Evolutionary conservation across 148 eudicot species (phyloP).

Genomic region (Tetragonia tetragonoides): DNA sequence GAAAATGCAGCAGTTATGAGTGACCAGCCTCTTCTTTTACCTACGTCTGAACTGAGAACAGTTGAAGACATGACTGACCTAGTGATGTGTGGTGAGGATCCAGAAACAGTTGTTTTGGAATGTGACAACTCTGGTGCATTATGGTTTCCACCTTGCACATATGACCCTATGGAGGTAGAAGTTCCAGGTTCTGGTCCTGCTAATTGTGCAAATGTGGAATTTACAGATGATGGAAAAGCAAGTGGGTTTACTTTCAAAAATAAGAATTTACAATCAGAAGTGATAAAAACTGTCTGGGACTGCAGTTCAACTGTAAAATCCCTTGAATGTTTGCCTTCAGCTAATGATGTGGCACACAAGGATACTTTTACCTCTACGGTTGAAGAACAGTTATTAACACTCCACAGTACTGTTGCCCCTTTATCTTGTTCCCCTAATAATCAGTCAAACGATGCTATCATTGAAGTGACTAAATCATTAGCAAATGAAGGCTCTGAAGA

Average conservation of each 20-base stretch:
- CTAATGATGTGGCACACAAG: constrained; percentile 12
- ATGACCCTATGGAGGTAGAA: constrained; percentile 4
- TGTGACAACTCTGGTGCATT: constrained; percentile 24
- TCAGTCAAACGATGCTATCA: constrained; percentile 21
- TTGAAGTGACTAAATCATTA: constrained; percentile 26
- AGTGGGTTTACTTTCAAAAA: neutral
- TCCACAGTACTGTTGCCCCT: constrained; percentile 18
- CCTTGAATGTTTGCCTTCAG: constrained; percentile 1
- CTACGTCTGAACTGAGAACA: constrained; percentile 19
- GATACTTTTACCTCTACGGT: constrained; percentile 12
- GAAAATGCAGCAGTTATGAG: neutral
- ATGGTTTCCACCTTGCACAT: constrained; percentile 10
- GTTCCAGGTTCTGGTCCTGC: constrained; percentile 19
- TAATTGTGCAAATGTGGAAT: constrained; percentile 1
- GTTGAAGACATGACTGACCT: constrained; percentile 21
- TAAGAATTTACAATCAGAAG: constrained; percentile 4
- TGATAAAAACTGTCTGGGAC: neutral
- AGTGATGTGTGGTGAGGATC: constrained; percentile 30
- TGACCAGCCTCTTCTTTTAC: constrained; percentile 22
- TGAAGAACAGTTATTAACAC: constrained; percentile 23
- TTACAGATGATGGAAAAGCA: constrained; percentile 14
- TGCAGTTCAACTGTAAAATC: neutral
- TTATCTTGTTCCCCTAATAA: constrained; percentile 7
- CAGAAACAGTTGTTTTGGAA: constrained; percentile 17
- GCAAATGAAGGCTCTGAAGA: constrained; percentile 21